Evolutionary conservation across 371 early-diverging fungal genomes (phyloP), one percentile per base, ranked within the genome.

Genomic region (Mucor plumbeus): DNA sequence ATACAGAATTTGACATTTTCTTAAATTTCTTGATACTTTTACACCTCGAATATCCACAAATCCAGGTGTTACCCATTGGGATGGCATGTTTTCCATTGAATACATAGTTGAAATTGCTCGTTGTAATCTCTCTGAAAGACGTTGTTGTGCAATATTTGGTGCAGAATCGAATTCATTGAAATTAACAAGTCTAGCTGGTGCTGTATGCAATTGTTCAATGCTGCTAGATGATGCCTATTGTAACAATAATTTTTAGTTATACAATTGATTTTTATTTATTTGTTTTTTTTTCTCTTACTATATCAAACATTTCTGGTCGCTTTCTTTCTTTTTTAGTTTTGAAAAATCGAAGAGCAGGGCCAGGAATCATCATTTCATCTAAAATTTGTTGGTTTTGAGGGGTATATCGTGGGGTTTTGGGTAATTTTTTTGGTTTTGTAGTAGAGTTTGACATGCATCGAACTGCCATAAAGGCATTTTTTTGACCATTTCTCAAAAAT

Each of bases 341-440:
- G 38, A 82, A 77, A 40, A 64, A 82, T 1, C 55, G 65, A 7
- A 77, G 57, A 48, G 47, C 69, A 54, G 72, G 77, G 13, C 82
- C 82, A 10, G 82, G 82, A 15, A 82, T 76, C 82, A 82, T 77
- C 14, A 63, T 69, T 7, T 77, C 76, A 34, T 75, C 57, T 34
- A 77, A 33, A 36, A 70, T 67, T 33, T 61, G 61, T 35, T 60
- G 61, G 13, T 53, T 63, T 26, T 69, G 63, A 7, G 62, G 48
- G 15, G 66, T 55, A 41, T 69, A 68, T 5, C 73, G 69, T 47
- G 63, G 60, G 21, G 39, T 3, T 43, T 61, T 61, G 4, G 61
- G 34, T 3, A 6, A 11, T 33, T 53, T 65, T 11, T 21, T 10
- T 1, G n/a, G 17, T 10, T 54, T 38, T 15, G 54, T 55, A 4